phyloP scores from a whole-genome alignment of 768 basidiomycete species.

The Tricholoma sp. region DNA sequence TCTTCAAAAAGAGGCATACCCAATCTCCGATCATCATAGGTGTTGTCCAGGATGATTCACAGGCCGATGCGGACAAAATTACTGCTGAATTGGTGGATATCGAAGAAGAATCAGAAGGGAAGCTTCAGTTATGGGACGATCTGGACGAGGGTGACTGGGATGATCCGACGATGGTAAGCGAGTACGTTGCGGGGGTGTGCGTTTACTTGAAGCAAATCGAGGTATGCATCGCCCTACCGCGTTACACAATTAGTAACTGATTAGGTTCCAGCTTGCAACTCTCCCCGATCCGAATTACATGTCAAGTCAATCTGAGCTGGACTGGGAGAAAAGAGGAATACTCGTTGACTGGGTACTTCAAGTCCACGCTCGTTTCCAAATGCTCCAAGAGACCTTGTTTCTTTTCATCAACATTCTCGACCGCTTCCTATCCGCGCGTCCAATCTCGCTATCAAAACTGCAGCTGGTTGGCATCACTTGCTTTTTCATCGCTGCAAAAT shows the following conservation, averaged over 20 bases:
- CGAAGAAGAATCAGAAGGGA: conserved; percentile 29
- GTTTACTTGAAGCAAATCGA: conserved; percentile 79
- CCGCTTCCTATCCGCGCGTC: conserved; percentile 64
- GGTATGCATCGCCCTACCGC: conserved; percentile 35
- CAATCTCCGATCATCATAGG: conserved; percentile 29
- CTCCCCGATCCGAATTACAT: conserved; percentile 86
- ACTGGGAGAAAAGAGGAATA: conserved; percentile 86
- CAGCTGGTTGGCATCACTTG: conserved; percentile 89
- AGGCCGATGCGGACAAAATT: conserved; percentile 30
- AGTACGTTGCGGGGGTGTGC: conserved; percentile 87
- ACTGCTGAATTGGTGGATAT: conserved; percentile 32
- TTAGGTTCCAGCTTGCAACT: conserved; percentile 48
- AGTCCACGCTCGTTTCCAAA: conserved; percentile 80
- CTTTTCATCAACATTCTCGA: conserved; percentile 83
- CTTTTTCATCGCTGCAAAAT: conserved; percentile 86
- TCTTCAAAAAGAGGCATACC: conserved; percentile 60
- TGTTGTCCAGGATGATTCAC: conserved; percentile 31
- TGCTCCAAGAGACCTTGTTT: conserved; percentile 89
- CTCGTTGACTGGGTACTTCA: conserved; percentile 93
- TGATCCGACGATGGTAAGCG: conserved; percentile 88
- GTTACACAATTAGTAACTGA: conserved; percentile 5
- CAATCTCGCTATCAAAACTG: conserved; percentile 76
- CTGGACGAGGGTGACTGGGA: conserved; percentile 84
- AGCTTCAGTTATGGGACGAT: conserved; percentile 68
- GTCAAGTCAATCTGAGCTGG: conserved; percentile 74